A percentile compares a stretch with the other conserved stretches of the same genome.
Conservation (phyloP, 768 basidiomycete genomes). For the Psilocybe tampanensis region DNA sequence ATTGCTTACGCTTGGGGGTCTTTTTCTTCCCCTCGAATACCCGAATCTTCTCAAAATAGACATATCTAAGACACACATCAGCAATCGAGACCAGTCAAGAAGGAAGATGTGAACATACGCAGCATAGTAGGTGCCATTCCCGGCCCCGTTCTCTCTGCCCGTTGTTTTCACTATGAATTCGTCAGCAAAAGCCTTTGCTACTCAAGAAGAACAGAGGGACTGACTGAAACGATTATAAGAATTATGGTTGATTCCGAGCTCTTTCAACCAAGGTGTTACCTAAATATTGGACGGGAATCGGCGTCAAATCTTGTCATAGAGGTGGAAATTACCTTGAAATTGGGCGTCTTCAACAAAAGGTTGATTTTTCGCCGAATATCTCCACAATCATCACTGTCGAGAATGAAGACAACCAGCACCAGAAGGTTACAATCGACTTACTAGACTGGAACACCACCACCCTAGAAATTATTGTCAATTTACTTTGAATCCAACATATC, state of each 20-base stretch:
- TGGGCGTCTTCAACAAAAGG: slow-evolving; percentile 39
- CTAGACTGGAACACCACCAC: slow-evolving; percentile 20
- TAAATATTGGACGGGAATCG: slow-evolving; percentile 19
- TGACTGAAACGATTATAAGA: slow-evolving; percentile 47
- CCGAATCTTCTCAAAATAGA: slow-evolving; percentile 51
- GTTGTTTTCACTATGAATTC: slow-evolving; percentile 39
- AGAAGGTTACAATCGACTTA: background rate
- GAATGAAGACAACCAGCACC: background rate
- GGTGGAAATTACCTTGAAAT: slow-evolving; percentile 37
- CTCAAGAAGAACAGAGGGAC: slow-evolving; percentile 13
- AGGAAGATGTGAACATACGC: slow-evolving; percentile 33
- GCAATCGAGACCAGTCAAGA: background rate
- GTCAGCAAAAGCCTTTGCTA: too few relatives aligned
- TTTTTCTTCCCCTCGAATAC: slow-evolving; percentile 52
- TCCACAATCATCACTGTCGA: slow-evolving; percentile 43
- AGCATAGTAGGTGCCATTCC: slow-evolving; percentile 46
- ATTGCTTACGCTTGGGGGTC: slow-evolving; percentile 37
- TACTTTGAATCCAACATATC: background rate
- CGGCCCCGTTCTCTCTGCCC: slow-evolving; percentile 41
- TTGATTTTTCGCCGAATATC: slow-evolving; percentile 50
- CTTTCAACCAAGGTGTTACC: slow-evolving; percentile 47
- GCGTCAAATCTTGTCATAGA: background rate
- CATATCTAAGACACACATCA: slow-evolving; percentile 31
- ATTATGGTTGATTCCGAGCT: slow-evolving; percentile 48
- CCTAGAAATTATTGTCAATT: background rate